These are phyloP conservation scores for Blastomyces emzantsi DNA, from an alignment of 2,329 filamentous ascomycete genomes.

Conservation along the genomic window DNA sequence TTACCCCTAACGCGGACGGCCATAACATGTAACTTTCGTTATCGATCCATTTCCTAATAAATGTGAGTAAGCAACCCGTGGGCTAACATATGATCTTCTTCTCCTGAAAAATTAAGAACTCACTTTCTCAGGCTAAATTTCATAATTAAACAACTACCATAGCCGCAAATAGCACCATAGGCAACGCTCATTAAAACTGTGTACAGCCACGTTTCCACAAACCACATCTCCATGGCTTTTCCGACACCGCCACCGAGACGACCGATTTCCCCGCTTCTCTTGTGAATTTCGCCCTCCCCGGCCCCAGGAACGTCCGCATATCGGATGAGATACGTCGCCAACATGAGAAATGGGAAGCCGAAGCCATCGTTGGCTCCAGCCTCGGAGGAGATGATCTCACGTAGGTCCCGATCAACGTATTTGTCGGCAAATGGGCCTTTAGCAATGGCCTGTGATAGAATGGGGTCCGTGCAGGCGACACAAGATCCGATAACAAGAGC, in stretches of 20 bases:
- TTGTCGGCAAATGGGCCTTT: constrained; percentile 56
- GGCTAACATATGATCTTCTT: constrained; percentile 13
- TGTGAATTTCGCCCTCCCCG: constrained; percentile 15
- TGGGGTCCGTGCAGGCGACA: constrained; percentile 53
- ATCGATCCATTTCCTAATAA: constrained; percentile 45
- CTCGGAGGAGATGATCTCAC: constrained; percentile 55
- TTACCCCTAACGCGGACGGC: constrained; percentile 43
- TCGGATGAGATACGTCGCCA: constrained; percentile 49
- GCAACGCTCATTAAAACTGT: constrained; percentile 46
- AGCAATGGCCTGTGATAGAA: constrained; percentile 54
- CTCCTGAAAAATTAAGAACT: neutral
- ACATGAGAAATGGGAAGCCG: constrained; percentile 53
- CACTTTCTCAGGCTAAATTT: constrained; percentile 31
- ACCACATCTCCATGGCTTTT: constrained; percentile 48
- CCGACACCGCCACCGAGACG: constrained; percentile 45
- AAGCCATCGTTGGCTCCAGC: constrained; percentile 56
- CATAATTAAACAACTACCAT: constrained; percentile 39
- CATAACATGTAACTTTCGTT: constrained; percentile 47
- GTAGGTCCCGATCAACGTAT: constrained; percentile 48
- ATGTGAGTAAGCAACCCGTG: neutral
- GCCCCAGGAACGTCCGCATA: constrained; percentile 37
- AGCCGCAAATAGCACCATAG: constrained; percentile 47
- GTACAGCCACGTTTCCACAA: constrained; percentile 53
- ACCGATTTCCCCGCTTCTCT: constrained; percentile 35
- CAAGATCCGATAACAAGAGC: constrained; percentile 52